phyloP scores from a whole-genome alignment of 257 asterid species.

The Asclepias syriaca region DNA sequence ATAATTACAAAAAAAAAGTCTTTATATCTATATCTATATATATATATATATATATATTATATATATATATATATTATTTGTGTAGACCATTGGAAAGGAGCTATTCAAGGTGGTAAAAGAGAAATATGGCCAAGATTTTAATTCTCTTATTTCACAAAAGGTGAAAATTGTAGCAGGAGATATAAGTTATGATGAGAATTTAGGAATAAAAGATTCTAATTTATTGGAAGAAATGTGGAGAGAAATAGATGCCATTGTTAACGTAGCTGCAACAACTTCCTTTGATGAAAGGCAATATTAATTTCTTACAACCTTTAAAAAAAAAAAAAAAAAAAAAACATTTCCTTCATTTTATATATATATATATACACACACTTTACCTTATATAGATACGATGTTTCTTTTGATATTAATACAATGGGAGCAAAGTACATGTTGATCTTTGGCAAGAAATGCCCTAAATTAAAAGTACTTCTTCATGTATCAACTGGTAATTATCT shows the following conservation, averaged over 20 bases:
- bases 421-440: conserved; percentile 58
- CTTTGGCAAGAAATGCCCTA: conserved; percentile 46
- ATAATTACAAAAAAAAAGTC: too few species aligned
- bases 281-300: conserved; percentile 71
- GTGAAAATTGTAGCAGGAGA: conserved; percentile 66
- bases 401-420: conserved; percentile 52
- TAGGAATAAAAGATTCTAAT: conserved; percentile 51
- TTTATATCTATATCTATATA: neutral
- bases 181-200: conserved; percentile 46
- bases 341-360: neutral
- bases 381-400: conserved; percentile 58
- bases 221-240: conserved; percentile 62
- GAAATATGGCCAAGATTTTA: conserved; percentile 37
- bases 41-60: too few species aligned
- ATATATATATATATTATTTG: too few species aligned
- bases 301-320: too few species aligned
- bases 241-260: conserved; percentile 66
- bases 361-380: too few species aligned
- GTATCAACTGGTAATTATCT: conserved; percentile 68
- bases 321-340: too few species aligned
- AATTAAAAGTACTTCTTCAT: conserved; percentile 54
- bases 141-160: conserved; percentile 37
- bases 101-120: conserved; percentile 69
- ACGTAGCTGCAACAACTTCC: conserved; percentile 84
- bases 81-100: conserved; percentile 54